Percentiles rank a stretch among this genome's conserved stretches.
phyloP scores from a whole-genome alignment of 805 yeast species.

The Lipomyces yamadae region DNA sequence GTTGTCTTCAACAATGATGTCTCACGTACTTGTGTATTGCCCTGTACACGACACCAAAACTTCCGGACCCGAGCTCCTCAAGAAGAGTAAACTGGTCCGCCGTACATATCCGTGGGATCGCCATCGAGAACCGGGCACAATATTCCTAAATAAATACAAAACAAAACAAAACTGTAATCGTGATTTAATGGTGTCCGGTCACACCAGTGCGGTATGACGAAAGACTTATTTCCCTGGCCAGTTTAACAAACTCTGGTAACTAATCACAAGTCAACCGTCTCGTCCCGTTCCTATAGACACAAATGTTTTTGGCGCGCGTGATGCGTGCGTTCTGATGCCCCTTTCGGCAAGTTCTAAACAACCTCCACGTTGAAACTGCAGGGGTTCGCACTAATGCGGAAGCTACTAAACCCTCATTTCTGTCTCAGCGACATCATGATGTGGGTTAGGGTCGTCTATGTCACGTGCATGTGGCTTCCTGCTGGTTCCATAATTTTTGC shows the following conservation, averaged over 20 bases:
- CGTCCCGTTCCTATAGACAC: neutral
- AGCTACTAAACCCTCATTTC: neutral
- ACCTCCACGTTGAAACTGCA: neutral
- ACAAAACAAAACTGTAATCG: neutral
- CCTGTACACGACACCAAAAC: slow-evolving; percentile 75
- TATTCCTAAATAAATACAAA: neutral
- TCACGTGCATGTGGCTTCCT: slow-evolving; percentile 2
- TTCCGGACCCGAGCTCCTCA: slow-evolving; percentile 73
- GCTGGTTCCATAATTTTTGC: neutral
- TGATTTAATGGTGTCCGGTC: neutral
- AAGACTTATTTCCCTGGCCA: neutral
- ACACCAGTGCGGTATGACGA: neutral
- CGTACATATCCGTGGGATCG: slow-evolving; percentile 18
- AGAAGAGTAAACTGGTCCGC: slow-evolving; percentile 55
- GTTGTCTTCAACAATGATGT: neutral
- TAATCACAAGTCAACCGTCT: neutral
- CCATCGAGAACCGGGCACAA: neutral
- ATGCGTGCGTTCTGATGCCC: neutral
- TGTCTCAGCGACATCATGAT: too few species aligned
- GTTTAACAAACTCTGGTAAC: neutral
- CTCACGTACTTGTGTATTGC: slow-evolving; percentile 54
- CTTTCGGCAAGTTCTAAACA: neutral
- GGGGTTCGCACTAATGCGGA: neutral
- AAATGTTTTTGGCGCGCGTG: neutral
- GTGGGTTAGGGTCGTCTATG: neutral